Conservation (phyloP, 2,329 filamentous ascomycete genomes). For the Xylaria sp. region DNA sequence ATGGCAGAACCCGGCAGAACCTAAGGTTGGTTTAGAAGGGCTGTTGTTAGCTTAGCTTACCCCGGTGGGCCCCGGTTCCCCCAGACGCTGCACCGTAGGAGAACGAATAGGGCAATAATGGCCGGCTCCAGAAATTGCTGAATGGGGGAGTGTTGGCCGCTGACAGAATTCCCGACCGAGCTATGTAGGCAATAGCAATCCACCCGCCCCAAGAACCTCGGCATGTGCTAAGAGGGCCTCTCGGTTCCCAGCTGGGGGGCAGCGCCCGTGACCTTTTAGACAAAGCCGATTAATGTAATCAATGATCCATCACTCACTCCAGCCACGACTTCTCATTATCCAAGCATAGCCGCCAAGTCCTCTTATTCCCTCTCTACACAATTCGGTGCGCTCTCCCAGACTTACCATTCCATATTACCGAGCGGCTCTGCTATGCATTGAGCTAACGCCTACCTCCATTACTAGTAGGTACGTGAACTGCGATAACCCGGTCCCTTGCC, state of each 20-base stretch:
- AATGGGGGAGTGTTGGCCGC: conserved; percentile 1
- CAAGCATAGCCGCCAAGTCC: not conserved
- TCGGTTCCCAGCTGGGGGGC: not conserved
- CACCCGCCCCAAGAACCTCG: conserved; percentile 17
- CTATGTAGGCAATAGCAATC: not conserved
- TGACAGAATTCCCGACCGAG: conserved; percentile 14
- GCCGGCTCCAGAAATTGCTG: not conserved
- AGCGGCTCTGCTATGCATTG: not conserved
- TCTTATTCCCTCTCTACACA: not conserved
- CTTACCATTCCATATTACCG: not conserved
- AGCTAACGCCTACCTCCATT: conserved; percentile 12
- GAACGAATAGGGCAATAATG: not conserved
- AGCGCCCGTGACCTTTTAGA: conserved; percentile 22
- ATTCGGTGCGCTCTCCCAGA: too few species aligned
- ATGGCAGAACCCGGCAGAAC: too few species aligned
- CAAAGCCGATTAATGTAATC: not conserved
- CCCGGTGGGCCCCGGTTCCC: too few species aligned
- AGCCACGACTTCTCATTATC: not conserved
- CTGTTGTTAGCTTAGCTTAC: not conserved
- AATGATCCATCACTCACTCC: not conserved
- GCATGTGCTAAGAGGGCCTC: conserved; percentile 26
- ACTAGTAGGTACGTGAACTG: not conserved
- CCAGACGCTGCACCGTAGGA: not conserved
- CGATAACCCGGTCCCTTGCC: conserved; percentile 14
- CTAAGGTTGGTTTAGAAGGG: too few species aligned